Evolutionary conservation across 345 rosid species (phyloP), one percentile per base, ranked within the genome.

Genomic region (Cardiospermum halicacabum): DNA sequence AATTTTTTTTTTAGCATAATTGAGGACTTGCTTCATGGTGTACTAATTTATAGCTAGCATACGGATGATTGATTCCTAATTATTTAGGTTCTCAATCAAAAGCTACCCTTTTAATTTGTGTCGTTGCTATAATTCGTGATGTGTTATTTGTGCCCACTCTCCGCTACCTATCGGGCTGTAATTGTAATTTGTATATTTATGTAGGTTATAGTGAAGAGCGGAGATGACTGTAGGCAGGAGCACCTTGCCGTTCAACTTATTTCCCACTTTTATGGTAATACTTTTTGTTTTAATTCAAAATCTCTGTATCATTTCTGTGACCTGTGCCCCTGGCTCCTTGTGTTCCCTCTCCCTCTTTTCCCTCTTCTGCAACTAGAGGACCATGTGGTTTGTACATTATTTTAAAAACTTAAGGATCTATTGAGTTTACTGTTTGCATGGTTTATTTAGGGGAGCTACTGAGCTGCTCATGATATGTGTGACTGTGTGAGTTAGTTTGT

Each of bases 191-290:
- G 30, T 65, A 55, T 74, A 68, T 73, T 64, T 43, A 18, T 80
- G 50, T 53, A 88, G 96, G 86, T 91, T 73, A 94, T 94, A 51
- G 99, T 94, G 58, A 94, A 94, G 84, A 91, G 99, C 64, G 99
- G 97, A 30, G 97, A 94, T 80, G 99, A 94, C 66, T 94, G 97
- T 68, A 82, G 99, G 89, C 99, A 94, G 83, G 99, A 94, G 80
- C 99, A 94, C 78, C 97, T 91, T 71, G 97, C 97, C 53, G 97
- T 94, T 78, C 99, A 91, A 78, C 97, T 94, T 66, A 89, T 94
- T 75, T 84, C 96, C 79, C 99, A 94, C 80, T 94, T 94, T 75
- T 91, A 85, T 65, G 97, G 99, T 94, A 72, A 56, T 88, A 71
- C n/a, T 36, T 24, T 19, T 48, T 67, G 31, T 53, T 56, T 16